Conservation (phyloP, 148 eudicot genomes). For the Nepenthes mirabilis region DNA sequence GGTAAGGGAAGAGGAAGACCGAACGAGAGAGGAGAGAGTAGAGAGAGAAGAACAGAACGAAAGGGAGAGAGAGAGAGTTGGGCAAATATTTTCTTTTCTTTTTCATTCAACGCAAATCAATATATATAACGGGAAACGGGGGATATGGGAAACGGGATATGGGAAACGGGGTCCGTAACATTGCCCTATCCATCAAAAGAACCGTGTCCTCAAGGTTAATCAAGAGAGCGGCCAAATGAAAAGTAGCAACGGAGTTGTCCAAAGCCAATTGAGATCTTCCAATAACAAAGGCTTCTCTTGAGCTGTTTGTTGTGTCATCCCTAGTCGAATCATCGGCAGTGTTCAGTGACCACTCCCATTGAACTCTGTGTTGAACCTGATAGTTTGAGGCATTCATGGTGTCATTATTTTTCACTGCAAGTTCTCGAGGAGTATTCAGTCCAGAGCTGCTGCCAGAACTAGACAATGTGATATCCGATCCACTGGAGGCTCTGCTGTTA, state of each 20-base stretch:
- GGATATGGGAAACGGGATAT: no score
- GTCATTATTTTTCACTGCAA: conserved; percentile 21
- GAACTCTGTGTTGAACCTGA: conserved; percentile 37
- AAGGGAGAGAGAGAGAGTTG: no score
- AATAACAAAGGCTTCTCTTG: conserved; percentile 29
- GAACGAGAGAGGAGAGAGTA: no score
- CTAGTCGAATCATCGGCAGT: conserved; percentile 42
- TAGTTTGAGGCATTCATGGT: conserved; percentile 11
- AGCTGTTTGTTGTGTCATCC: conserved; percentile 48
- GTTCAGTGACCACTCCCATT: conserved; percentile 51
- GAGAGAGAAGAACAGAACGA: no score
- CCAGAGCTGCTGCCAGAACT: conserved; percentile 72
- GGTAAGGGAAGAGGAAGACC: no score
- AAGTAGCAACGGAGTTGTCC: conserved; percentile 39
- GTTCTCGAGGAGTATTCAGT: conserved; percentile 51
- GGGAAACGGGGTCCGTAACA: no score
- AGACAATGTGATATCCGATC: conserved; percentile 76
- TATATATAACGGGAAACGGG: no score
- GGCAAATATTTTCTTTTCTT: no score
- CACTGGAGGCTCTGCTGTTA: conserved; percentile 54
- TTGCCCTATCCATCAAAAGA: no score
- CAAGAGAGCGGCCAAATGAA: no score
- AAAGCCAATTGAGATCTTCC: conserved; percentile 34
- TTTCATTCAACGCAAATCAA: no score
- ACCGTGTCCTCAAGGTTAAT: no score